A percentile compares a stretch with the other conserved stretches of the same genome.
Conservation (phyloP, 2,329 filamentous ascomycete genomes). For the Colletotrichum caudatum region DNA sequence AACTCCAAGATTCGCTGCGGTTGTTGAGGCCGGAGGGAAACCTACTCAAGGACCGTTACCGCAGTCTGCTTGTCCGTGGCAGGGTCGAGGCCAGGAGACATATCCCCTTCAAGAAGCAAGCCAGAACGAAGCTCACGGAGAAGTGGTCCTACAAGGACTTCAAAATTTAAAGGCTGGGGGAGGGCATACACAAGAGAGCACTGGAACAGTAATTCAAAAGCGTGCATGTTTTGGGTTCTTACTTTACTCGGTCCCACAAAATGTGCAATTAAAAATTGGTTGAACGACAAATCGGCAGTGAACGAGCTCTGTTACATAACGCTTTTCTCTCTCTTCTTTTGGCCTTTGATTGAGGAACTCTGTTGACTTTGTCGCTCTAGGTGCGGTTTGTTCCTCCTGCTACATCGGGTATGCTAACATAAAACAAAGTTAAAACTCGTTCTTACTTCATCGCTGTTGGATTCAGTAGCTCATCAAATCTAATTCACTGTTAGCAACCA, state of each 20-base stretch:
- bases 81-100: constrained; percentile 87
- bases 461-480: constrained; percentile 53
- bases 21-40: constrained; percentile 96
- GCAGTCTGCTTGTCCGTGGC: constrained; percentile 87
- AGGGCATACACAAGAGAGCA: background rate
- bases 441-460: background rate
- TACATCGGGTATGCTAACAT: constrained; percentile 33
- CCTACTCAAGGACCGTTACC: constrained; percentile 89
- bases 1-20: constrained; percentile 84
- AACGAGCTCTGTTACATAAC: constrained; percentile 4
- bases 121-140: constrained; percentile 84
- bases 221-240: constrained; percentile 6
- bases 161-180: constrained; percentile 41
- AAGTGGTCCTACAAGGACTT: constrained; percentile 99
- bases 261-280: background rate
- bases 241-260: background rate
- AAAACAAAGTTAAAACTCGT: constrained; percentile 1
- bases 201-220: constrained; percentile 38
- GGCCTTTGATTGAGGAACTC: background rate
- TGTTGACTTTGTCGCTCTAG: background rate
- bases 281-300: constrained; percentile 14
- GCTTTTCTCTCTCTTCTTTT: background rate
- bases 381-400: constrained; percentile 20
- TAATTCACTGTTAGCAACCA: constrained; percentile 38
- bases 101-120: constrained; percentile 84